Conservation (phyloP, 208 protist genomes). For the Phytomonas serpens region DNA sequence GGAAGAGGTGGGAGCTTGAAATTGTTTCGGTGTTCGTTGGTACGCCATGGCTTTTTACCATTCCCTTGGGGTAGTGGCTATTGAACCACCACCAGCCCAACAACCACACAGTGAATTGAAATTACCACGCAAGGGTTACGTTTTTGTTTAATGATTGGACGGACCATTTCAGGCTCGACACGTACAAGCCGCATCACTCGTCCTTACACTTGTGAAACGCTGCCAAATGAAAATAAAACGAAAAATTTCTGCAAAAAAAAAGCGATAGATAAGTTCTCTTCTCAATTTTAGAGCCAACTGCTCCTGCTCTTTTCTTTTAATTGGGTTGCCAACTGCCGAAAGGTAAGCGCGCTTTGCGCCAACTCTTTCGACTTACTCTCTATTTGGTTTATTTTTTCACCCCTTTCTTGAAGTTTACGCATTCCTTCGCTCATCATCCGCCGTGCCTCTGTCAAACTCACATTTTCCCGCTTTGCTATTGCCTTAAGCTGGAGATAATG, state of each 20-base stretch:
- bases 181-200: no score
- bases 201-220: neutral
- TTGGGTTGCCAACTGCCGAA: constrained; percentile 56
- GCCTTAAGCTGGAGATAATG: constrained; percentile 75
- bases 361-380: constrained; percentile 56
- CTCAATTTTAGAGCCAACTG: constrained; percentile 50
- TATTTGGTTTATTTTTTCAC: constrained; percentile 54
- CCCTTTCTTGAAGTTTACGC: constrained; percentile 53
- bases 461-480: constrained; percentile 64
- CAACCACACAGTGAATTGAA: neutral
- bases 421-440: constrained; percentile 80
- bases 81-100: neutral
- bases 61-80: no score
- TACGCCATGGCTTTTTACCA: no score
- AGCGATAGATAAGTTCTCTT: neutral
- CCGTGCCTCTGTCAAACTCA: constrained; percentile 70
- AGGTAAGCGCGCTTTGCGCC: constrained; percentile 56
- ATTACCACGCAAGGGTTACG: no score
- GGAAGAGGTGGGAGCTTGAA: no score
- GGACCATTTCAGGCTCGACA: neutral
- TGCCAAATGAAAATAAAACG: constrained; percentile 1
- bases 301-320: constrained; percentile 73
- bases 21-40: no score
- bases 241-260: constrained; percentile 10
- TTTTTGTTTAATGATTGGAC: no score